Percentiles rank a stretch among this genome's conserved stretches.
Evolutionary conservation across 108 stramenopile genomes (phyloP).

Genomic region (Stephanodiscus minutulus): DNA sequence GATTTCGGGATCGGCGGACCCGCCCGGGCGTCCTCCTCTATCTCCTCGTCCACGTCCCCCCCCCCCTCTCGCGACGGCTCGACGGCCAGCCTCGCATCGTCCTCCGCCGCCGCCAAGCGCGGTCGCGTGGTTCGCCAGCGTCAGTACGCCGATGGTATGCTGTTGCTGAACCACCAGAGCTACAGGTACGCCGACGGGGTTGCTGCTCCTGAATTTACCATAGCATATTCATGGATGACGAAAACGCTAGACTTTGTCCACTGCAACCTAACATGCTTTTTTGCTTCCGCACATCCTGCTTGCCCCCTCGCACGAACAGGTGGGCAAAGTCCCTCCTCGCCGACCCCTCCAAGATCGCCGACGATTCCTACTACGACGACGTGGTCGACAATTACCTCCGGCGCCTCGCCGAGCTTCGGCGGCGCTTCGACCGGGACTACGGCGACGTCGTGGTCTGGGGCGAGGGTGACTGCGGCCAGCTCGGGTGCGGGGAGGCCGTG

Average conservation of each 20-base stretch:
- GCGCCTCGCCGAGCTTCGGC: conserved; percentile 6
- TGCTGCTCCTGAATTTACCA: too few relatives aligned
- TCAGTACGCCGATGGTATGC: too few relatives aligned
- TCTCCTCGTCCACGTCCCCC: conserved; percentile 2
- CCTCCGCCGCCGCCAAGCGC: conserved; percentile 95
- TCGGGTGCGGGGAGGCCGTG: conserved; percentile 39
- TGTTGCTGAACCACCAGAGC: too few relatives aligned
- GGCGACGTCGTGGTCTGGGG: conserved; percentile 57
- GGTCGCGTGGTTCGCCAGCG: too few relatives aligned
- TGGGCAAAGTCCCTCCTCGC: too few relatives aligned
- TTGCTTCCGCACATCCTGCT: too few relatives aligned
- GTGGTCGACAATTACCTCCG: conserved; percentile 12
- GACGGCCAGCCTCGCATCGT: conserved; percentile 95
- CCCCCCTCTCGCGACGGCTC: conserved; percentile 12
- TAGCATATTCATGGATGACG: too few relatives aligned
- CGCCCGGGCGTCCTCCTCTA: not conserved
- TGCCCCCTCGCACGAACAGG: too few relatives aligned
- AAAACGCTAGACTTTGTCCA: too few relatives aligned
- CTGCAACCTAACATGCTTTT: too few relatives aligned
- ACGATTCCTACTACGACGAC: not conserved
- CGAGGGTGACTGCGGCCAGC: conserved; percentile 60
- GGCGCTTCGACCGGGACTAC: conserved; percentile 11
- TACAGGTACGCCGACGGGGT: too few relatives aligned
- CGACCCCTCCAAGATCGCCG: not conserved
- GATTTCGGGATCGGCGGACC: not conserved